These are phyloP conservation scores for Boletus subcaerulescens DNA, from an alignment of 768 basidiomycete species.

Conservation along the genomic window DNA sequence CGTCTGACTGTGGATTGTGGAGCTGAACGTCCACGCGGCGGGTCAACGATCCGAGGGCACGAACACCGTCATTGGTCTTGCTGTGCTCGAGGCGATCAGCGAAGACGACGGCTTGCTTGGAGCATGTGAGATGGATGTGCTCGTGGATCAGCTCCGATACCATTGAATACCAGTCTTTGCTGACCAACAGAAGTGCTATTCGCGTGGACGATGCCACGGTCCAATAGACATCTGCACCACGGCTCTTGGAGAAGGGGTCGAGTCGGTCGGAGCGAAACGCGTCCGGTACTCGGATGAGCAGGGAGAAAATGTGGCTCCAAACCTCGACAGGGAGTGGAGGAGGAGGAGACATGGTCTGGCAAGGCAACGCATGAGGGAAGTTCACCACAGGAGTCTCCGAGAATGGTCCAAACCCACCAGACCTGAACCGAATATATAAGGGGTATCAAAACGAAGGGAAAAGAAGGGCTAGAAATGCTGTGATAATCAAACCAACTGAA, in stretches of 20 bases:
- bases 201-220: constrained; percentile 28
- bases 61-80: constrained; percentile 17
- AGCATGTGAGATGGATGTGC: constrained; percentile 38
- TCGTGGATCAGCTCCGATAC: constrained; percentile 40
- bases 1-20: constrained; percentile 27
- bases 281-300: constrained; percentile 34
- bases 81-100: constrained; percentile 36
- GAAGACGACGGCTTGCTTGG: constrained; percentile 33
- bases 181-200: constrained; percentile 33
- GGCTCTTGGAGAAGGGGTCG: constrained; percentile 39
- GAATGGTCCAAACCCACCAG: not conserved
- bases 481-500: not conserved
- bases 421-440: not conserved
- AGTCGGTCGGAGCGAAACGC: constrained; percentile 33
- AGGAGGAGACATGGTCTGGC: constrained; percentile 14
- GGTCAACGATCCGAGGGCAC: constrained; percentile 38
- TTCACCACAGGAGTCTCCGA: not conserved
- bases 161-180: constrained; percentile 36
- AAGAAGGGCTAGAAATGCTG: not conserved
- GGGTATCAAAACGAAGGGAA: not conserved
- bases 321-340: constrained; percentile 35
- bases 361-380: constrained; percentile 1
- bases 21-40: constrained; percentile 43
- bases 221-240: constrained; percentile 32
- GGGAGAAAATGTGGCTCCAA: constrained; percentile 41